phyloP scores from a whole-genome alignment of 306 rosid species.

The Quercus aquifolioides region DNA sequence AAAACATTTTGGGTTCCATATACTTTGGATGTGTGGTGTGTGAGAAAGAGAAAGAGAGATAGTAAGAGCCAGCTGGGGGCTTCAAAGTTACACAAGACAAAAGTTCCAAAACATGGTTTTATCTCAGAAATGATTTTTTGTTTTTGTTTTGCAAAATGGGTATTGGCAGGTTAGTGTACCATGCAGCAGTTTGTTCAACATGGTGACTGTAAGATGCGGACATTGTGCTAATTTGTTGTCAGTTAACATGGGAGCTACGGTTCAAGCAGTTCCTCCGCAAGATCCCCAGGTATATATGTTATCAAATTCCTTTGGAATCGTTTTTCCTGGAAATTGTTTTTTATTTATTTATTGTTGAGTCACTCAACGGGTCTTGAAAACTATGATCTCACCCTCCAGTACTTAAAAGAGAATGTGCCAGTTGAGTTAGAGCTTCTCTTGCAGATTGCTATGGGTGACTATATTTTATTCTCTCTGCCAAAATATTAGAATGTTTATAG shows the following conservation, averaged over 20 bases:
- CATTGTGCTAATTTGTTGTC: slow-evolving; percentile 90
- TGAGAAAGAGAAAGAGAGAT: not conserved
- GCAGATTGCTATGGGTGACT: slow-evolving; percentile 13
- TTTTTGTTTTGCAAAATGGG: slow-evolving; percentile 16
- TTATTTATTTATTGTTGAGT: too few species aligned
- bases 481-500: too few species aligned
- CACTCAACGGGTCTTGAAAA: too few species aligned
- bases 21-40: not conserved
- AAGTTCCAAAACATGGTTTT: not conserved
- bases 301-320: not conserved
- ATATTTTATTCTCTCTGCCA: too few species aligned
- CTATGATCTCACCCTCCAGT: too few species aligned
- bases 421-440: not conserved
- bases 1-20: not conserved
- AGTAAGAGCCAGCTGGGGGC: not conserved
- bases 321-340: too few species aligned
- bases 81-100: not conserved
- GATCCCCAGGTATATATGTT: slow-evolving; percentile 42
- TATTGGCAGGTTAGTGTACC: slow-evolving; percentile 92
- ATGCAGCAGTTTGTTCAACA: slow-evolving; percentile 53
- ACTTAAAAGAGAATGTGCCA: too few species aligned
- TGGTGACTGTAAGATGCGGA: slow-evolving; percentile 95
- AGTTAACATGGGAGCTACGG: slow-evolving; percentile 65
- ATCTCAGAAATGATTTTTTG: not conserved
- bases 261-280: slow-evolving; percentile 57